Base-by-base conservation (phyloP, 2,329 filamentous ascomycete genomes). In the Cladosporium sp. region DNA sequence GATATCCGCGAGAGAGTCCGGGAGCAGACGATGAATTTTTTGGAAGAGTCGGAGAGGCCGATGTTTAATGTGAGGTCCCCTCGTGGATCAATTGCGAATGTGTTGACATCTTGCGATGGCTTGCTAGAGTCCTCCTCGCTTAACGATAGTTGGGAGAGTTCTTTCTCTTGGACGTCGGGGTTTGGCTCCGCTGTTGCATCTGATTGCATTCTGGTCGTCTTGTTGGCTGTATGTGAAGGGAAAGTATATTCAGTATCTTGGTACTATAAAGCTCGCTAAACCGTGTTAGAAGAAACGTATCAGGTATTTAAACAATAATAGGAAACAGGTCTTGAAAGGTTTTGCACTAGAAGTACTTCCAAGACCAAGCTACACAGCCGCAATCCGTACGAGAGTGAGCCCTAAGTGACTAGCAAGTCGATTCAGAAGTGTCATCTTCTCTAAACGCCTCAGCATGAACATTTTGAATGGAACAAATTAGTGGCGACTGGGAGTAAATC, bases 1-100 rank as follows among this genome's bases (percentile, higher is more conserved):
- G 55, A 59, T 21, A 38, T 36, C 55, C 55, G 8, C 18, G 55
- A 32, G 10, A 59, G 55, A 41, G 55, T 59, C 4, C 34, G 55
- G 38, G 55, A 59, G 32, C 55, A 59, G 18, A 59, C 55, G 21
- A 34, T 7, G 21, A 59, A 36, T 3, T 15, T 38, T 41, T n/a
- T 24, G 30, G 10, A 36, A 34, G 34, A 58, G 30, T 21, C 7
- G 10, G 28, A 59, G 34, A 36, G 8, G 41, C 41, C 41, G 41
- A 47, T 47, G 41, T 21, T 47, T 12, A 47, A 12, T 6, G n/a
- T 47, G n/a, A 47, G 41, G n/a, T 47, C 41, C 11, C 41, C 41
- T 21, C 41, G 7, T 12, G n/a, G n/a, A 6, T 47, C 41, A 10
- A 47, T 21, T 3, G 41, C n/a, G n/a, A 21, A 21, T 24, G 41